Evolutionary conservation across 2,329 filamentous ascomycete genomes (phyloP).

Genomic region (Sclerotinia sclerotiorum): DNA sequence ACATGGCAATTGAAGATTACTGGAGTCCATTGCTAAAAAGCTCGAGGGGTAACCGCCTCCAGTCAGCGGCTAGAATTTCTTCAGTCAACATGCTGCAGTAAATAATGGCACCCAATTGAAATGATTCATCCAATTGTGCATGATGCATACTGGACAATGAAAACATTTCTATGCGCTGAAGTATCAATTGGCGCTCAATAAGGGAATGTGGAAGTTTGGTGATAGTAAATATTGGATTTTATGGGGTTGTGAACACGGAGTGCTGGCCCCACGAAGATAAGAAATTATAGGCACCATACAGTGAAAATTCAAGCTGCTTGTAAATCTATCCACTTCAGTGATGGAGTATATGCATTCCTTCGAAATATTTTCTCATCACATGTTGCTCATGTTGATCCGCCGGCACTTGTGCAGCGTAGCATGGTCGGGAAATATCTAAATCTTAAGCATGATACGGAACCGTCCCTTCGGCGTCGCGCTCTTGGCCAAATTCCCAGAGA

Average conservation of each 20-base stretch:
- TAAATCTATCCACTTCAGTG: neutral
- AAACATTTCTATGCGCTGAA: conserved; percentile 12
- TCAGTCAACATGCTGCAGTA: neutral
- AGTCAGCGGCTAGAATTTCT: conserved; percentile 15
- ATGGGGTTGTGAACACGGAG: neutral
- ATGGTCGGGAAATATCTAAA: neutral
- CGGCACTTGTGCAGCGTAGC: conserved; percentile 5
- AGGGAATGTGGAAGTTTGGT: neutral
- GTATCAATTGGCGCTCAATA: conserved; percentile 9
- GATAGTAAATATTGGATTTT: conserved; percentile 9
- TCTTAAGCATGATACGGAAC: conserved; percentile 1
- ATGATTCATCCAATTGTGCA: conserved; percentile 10
- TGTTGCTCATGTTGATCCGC: neutral
- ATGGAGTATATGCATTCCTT: neutral
- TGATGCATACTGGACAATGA: conserved; percentile 3
- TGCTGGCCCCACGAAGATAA: conserved; percentile 9
- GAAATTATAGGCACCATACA: neutral
- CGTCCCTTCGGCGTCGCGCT: conserved; percentile 11
- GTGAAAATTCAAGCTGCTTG: neutral
- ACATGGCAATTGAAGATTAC: conserved; percentile 18
- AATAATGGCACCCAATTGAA: neutral
- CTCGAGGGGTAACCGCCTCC: conserved; percentile 17
- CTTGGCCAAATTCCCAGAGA: neutral
- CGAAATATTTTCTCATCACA: neutral
- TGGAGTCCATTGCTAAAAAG: conserved; percentile 7